These are phyloP conservation scores for Bipolaris cookei DNA, from an alignment of 2,329 filamentous ascomycete genomes.

Conservation along the genomic window DNA sequence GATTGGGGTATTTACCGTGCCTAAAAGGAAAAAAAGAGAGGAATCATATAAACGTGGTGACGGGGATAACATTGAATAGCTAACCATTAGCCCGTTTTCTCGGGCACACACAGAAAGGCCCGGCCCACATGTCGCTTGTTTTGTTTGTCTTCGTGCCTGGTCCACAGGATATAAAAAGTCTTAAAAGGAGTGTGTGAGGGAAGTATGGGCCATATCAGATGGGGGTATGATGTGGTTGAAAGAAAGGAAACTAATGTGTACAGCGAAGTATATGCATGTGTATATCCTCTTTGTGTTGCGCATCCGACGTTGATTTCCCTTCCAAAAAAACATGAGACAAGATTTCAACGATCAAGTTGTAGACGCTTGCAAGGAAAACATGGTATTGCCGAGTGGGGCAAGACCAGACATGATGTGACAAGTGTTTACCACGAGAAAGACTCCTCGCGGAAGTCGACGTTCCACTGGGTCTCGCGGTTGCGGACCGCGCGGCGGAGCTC, in stretches of 20 bases:
- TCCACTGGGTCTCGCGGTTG: slow-evolving; percentile 66
- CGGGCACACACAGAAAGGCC: neutral
- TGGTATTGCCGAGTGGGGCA: slow-evolving; percentile 22
- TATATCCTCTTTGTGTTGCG: slow-evolving; percentile 16
- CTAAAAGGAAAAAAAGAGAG: neutral
- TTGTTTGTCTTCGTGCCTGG: slow-evolving; percentile 19
- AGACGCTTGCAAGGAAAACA: slow-evolving; percentile 18
- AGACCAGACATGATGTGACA: slow-evolving; percentile 9
- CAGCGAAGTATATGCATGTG: slow-evolving; percentile 29
- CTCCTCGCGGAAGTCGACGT: slow-evolving; percentile 80
- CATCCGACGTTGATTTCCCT: slow-evolving; percentile 11
- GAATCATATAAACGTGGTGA: slow-evolving; percentile 11
- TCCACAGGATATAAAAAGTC: slow-evolving; percentile 16
- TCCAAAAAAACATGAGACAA: slow-evolving; percentile 10
- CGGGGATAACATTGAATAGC: slow-evolving; percentile 27
- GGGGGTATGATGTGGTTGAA: slow-evolving; percentile 20
- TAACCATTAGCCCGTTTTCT: slow-evolving; percentile 7
- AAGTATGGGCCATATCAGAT: slow-evolving; percentile 13
- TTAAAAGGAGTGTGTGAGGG: slow-evolving; percentile 25
- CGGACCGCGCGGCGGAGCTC: slow-evolving; percentile 74
- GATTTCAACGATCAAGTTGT: slow-evolving; percentile 11
- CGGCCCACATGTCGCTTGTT: slow-evolving; percentile 11
- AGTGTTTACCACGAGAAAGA: slow-evolving; percentile 68
- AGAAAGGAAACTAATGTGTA: slow-evolving; percentile 38
- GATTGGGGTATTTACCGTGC: slow-evolving; percentile 1